Percentiles rank a stretch among this genome's conserved stretches.
phyloP scores from a whole-genome alignment of 257 asterid genomes.

The Salvia hispanica region DNA sequence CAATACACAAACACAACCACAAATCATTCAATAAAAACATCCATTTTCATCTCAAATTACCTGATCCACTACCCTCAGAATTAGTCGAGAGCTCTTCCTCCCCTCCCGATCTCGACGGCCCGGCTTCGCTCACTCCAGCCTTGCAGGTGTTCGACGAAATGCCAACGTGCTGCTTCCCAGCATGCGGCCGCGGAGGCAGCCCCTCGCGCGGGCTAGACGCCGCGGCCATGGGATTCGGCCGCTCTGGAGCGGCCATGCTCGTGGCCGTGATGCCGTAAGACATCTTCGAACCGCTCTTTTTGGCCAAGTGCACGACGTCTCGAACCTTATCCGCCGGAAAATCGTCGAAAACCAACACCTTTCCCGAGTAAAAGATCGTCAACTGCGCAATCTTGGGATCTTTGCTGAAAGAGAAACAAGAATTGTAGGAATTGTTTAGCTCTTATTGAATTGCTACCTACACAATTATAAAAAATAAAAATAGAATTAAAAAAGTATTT shows the following conservation, averaged over 20 bases:
- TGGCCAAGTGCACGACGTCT: conserved; percentile 60
- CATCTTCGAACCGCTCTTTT: conserved; percentile 44
- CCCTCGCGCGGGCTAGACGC: conserved; percentile 28
- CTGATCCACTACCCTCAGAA: conserved; percentile 50
- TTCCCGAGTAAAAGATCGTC: conserved; percentile 70
- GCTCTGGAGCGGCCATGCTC: conserved; percentile 25
- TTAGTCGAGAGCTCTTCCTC: conserved; percentile 21
- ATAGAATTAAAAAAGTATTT: too few relatives aligned
- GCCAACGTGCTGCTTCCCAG: conserved; percentile 35
- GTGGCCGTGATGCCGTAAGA: conserved; percentile 40
- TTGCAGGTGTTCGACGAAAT: conserved; percentile 33
- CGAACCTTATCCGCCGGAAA: conserved; percentile 53
- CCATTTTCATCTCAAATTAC: conserved; percentile 22
- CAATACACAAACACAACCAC: not conserved
- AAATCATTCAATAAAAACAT: not conserved
- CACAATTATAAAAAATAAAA: not conserved
- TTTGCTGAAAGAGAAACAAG: conserved; percentile 42
- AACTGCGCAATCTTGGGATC: conserved; percentile 50
- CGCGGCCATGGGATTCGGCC: conserved; percentile 16
- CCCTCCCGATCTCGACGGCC: conserved; percentile 31
- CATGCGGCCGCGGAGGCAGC: conserved; percentile 40
- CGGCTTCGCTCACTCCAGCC: conserved; percentile 30
- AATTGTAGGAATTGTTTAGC: too few relatives aligned
- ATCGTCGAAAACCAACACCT: conserved; percentile 65
- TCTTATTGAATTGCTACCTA: not conserved